Evolutionary conservation across 2,329 filamentous ascomycete genomes (phyloP).

Genomic region (Diaporthe helianthi): DNA sequence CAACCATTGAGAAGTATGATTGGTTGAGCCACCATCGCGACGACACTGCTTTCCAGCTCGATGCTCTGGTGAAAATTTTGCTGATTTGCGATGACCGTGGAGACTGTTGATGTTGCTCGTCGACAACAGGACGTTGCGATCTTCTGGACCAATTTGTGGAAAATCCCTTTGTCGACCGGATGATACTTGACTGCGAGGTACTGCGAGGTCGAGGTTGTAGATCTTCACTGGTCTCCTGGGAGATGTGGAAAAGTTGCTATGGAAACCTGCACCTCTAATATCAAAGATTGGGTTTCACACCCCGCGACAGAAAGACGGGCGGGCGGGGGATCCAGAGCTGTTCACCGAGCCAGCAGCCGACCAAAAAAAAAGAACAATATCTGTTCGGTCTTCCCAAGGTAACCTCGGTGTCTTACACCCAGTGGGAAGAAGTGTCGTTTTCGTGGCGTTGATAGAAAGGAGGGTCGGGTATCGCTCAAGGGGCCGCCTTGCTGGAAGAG

Average conservation of each 20-base stretch:
- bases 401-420: not conserved
- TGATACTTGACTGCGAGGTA: not conserved
- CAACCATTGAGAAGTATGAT: constrained; percentile 46
- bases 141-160: not conserved
- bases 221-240: not conserved
- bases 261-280: not conserved
- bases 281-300: not conserved
- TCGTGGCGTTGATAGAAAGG: not conserved
- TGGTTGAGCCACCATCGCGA: constrained; percentile 33
- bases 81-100: not conserved
- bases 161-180: not conserved
- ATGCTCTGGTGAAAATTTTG: not conserved
- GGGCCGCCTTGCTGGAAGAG: not conserved
- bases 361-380: not conserved
- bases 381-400: not conserved
- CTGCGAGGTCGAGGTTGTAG: not conserved
- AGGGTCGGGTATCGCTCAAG: constrained; percentile 6
- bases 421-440: not conserved
- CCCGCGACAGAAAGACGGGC: not conserved
- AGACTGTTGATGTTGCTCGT: not conserved
- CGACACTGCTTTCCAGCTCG: not conserved
- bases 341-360: not conserved
- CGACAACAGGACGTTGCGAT: no score
- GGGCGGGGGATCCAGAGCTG: not conserved
- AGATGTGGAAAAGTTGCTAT: not conserved